These are phyloP conservation scores for Termitomyces sp. DNA, from an alignment of 768 basidiomycete genomes.

Conservation along the genomic window DNA sequence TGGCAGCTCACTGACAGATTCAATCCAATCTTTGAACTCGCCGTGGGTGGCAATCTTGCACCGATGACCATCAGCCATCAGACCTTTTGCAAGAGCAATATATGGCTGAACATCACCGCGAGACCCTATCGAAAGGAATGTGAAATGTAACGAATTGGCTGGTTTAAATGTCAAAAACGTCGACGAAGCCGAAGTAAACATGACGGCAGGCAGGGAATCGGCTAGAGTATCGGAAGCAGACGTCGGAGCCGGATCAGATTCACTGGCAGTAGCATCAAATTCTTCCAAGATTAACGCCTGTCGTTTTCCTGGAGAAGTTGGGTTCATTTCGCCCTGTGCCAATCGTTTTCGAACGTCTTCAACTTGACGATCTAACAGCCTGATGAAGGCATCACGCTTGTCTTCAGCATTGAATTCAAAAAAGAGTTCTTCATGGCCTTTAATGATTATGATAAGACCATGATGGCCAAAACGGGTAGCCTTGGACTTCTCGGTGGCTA, in stretches of 20 bases:
- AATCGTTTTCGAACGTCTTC: conserved; percentile 59
- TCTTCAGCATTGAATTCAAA: conserved; percentile 87
- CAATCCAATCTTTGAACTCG: conserved; percentile 94
- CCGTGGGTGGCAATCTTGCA: conserved; percentile 92
- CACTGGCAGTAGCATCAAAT: conserved; percentile 50
- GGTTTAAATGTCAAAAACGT: conserved; percentile 98
- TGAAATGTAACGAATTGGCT: conserved; percentile 76
- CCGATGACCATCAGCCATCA: conserved; percentile 85
- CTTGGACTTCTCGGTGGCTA: conserved; percentile 78
- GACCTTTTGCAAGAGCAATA: conserved; percentile 89
- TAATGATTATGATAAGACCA: conserved; percentile 86
- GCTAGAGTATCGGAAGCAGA: conserved; percentile 54
- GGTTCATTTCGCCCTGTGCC: conserved; percentile 35
- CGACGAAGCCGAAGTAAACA: conserved; percentile 95
- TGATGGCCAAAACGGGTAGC: conserved; percentile 88
- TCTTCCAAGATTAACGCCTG: conserved; percentile 85
- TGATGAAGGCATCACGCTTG: conserved; percentile 73
- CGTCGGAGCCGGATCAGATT: conserved; percentile 37
- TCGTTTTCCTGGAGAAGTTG: conserved; percentile 48
- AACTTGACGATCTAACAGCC: conserved; percentile 73
- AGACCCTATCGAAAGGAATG: conserved; percentile 94
- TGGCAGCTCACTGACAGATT: conserved; percentile 60
- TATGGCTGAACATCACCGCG: conserved; percentile 98
- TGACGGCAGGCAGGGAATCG: conserved; percentile 79
- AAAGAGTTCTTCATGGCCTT: conserved; percentile 96